Conservation (phyloP, 2,329 filamentous ascomycete species). For the Beauveria rudraprayagi region DNA sequence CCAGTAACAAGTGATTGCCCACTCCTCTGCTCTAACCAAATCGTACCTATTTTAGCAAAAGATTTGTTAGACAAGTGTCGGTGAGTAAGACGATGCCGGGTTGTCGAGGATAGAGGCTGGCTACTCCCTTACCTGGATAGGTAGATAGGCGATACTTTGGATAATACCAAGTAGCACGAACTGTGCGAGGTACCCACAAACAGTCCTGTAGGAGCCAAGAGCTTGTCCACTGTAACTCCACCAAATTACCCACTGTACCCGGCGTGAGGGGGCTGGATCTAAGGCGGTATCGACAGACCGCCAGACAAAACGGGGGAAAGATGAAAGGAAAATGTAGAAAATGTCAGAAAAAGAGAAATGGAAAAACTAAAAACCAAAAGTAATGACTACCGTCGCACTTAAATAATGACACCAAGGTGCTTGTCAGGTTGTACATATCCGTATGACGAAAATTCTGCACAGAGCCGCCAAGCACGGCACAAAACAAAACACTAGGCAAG, state of each 20-base stretch:
- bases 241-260: not conserved
- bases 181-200: not conserved
- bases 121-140: not conserved
- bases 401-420: not conserved
- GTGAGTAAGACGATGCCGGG: not conserved
- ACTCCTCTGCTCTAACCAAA: not conserved
- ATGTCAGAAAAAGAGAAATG: not conserved
- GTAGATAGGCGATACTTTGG: not conserved
- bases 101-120: not conserved
- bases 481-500: not conserved
- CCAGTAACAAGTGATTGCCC: not conserved
- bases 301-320: not conserved
- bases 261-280: not conserved
- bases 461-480: constrained; percentile 15
- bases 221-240: not conserved
- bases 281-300: constrained; percentile 3
- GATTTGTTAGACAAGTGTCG: constrained; percentile 1
- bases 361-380: not conserved
- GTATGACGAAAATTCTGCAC: not conserved
- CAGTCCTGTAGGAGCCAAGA: not conserved
- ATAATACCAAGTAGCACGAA: no score
- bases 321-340: not conserved
- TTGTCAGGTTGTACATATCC: not conserved
- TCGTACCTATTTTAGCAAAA: not conserved
- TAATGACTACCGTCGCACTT: not conserved